Evolutionary conservation across 2,329 filamentous ascomycete species (phyloP).

Genomic region (Tolypocladium pustulatum): DNA sequence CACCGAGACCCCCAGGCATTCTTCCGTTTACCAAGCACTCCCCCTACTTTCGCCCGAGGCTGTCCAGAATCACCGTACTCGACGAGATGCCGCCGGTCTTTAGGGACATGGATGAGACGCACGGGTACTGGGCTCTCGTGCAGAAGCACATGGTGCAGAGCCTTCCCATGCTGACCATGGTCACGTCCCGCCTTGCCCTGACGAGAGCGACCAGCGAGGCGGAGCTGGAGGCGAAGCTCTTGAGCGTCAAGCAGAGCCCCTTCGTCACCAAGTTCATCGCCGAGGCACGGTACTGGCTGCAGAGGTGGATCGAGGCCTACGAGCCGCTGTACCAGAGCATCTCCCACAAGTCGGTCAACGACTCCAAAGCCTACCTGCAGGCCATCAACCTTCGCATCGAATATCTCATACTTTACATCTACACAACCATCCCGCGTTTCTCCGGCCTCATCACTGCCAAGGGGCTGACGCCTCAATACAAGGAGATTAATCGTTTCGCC

Average conservation of each 20-base stretch:
- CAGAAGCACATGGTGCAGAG: slow-evolving; percentile 26
- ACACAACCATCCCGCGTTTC: slow-evolving; percentile 26
- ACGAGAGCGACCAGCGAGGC: slow-evolving; percentile 13
- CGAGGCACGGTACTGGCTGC: slow-evolving; percentile 26
- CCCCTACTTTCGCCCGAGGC: slow-evolving; percentile 23
- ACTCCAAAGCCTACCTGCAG: slow-evolving; percentile 18
- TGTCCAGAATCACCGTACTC: slow-evolving; percentile 17
- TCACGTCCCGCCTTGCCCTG: slow-evolving; percentile 19
- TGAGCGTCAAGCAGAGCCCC: slow-evolving; percentile 18
- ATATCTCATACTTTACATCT: slow-evolving; percentile 29
- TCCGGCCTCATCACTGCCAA: slow-evolving; percentile 23
- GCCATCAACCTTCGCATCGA: slow-evolving; percentile 31
- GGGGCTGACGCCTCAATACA: slow-evolving; percentile 29
- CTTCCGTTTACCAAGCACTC: slow-evolving; percentile 26
- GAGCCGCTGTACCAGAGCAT: slow-evolving; percentile 21
- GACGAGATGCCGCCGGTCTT: slow-evolving; percentile 22
- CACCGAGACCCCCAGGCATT: slow-evolving; percentile 18
- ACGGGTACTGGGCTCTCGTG: slow-evolving; percentile 26
- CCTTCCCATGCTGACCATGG: slow-evolving; percentile 22
- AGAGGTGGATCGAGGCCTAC: slow-evolving; percentile 28
- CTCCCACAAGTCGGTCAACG: slow-evolving; percentile 10
- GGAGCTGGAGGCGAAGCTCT: slow-evolving; percentile 19
- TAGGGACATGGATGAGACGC: slow-evolving; percentile 20
- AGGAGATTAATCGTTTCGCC: slow-evolving; percentile 27
- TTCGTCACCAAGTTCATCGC: slow-evolving; percentile 21